Evolutionary conservation across 768 basidiomycete species (phyloP), one percentile per base, ranked within the genome.

Genomic region (Pleurotus cornucopiae): DNA sequence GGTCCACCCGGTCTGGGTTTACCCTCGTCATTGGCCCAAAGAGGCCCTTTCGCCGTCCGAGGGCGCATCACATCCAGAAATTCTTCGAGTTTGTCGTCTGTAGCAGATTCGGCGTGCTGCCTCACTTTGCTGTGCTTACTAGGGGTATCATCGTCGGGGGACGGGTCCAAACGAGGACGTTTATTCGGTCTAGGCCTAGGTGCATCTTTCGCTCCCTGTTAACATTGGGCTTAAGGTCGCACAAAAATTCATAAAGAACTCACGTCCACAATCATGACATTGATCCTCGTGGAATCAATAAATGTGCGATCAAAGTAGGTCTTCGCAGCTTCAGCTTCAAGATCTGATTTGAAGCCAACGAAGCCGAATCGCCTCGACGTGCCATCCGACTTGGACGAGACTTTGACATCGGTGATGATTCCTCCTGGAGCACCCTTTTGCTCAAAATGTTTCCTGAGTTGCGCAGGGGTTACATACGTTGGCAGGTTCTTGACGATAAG

Each of bases 331-430:
- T 71, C 56, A 0, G 96, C 96, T 57, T 97, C 90, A 25, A 80
- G 74, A 26, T 86, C 77, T 0, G 86, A 81, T 71, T 90, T 93
- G 77, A 85, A 98, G 0, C 97, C 97, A 6, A 96, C 77, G 64
- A 98, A 99, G 0, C 90, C 97, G 67, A 99, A 95, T 34, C 91
- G 79, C 6, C 97, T 78, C 0, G 89, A 86, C 0, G 85, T 86
- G 1, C 93, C 94, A 66, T 92, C 86, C 0, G 70, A 73, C 68
- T 91, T 89, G 23, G 76, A 76, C 3, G 92, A 83, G 49, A 98
- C 79, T 67, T 91, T 91, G 49, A 86, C 76, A 72, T 98, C 97
- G 3, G 97, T 99, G 46, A 97, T 78, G 1, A 78, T 82, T 3
- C 86, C 89, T 0, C 74, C 71, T 1, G 87, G 88, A 16, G 80